Conservation (phyloP, 352 stramenopile genomes). For the Globisporangium splendens region DNA sequence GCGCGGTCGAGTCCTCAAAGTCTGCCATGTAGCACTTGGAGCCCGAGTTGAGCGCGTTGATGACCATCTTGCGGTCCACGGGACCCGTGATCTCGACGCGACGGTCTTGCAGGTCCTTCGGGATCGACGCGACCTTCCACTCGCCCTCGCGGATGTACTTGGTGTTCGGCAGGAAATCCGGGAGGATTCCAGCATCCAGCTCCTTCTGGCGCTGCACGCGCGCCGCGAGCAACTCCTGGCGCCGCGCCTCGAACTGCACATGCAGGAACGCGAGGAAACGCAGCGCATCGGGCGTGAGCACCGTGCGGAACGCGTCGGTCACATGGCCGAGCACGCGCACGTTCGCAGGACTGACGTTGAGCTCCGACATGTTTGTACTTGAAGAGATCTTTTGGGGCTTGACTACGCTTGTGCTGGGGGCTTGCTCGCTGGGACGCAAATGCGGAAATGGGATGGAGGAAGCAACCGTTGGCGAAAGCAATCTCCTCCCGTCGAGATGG, state of each 20-base stretch:
- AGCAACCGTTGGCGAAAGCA: background rate
- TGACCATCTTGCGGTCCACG: conserved; percentile 96
- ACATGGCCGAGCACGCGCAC: conserved; percentile 85
- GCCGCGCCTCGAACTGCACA: conserved; percentile 76
- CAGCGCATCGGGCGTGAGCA: conserved; percentile 89
- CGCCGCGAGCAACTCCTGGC: conserved; percentile 41
- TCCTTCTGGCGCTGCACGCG: conserved; percentile 61
- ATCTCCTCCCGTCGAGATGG: background rate
- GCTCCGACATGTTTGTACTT: conserved; percentile 35
- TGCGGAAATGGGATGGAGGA: conserved; percentile 14
- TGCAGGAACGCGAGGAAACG: conserved; percentile 91
- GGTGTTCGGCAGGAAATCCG: conserved; percentile 86
- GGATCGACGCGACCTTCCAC: conserved; percentile 77
- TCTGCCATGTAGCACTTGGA: conserved; percentile 96
- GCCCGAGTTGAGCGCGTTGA: conserved; percentile 95
- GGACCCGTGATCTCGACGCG: conserved; percentile 95
- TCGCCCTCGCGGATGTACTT: conserved; percentile 79
- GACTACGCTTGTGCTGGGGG: background rate
- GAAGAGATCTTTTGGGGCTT: conserved; percentile 1
- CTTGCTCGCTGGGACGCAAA: conserved; percentile 11
- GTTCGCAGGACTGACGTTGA: conserved; percentile 44
- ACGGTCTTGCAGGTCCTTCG: conserved; percentile 86
- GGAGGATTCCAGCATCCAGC: conserved; percentile 85
- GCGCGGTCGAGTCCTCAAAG: conserved; percentile 93
- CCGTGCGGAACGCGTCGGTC: conserved; percentile 71